These are phyloP conservation scores for Hortaea werneckii DNA, from an alignment of 2,329 filamentous ascomycete genomes.

Conservation along the genomic window DNA sequence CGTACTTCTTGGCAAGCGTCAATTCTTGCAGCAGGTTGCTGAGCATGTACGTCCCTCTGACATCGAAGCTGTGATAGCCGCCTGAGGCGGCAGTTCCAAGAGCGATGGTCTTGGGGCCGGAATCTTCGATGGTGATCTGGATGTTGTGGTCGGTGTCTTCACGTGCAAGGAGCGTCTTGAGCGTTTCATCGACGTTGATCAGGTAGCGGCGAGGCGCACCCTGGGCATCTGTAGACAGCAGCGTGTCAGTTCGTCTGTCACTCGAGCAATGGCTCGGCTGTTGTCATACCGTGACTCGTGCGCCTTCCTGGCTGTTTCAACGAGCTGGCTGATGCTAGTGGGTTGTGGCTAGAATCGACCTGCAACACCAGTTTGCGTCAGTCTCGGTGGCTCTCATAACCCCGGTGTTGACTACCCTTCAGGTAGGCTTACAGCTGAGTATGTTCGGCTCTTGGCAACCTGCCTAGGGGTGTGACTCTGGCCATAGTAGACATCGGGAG, in stretches of 20 bases:
- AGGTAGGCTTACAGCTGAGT: constrained; percentile 44
- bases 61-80: constrained; percentile 77
- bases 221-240: constrained; percentile 49
- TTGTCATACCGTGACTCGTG: constrained; percentile 22
- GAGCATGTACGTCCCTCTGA: constrained; percentile 93
- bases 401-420: constrained; percentile 5
- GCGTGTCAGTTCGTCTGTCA: neutral
- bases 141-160: constrained; percentile 92
- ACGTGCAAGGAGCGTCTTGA: constrained; percentile 66
- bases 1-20: constrained; percentile 81
- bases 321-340: constrained; percentile 6
- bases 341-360: constrained; percentile 13
- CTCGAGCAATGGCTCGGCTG: neutral
- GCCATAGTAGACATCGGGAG: constrained; percentile 52
- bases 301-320: constrained; percentile 16
- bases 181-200: constrained; percentile 74
- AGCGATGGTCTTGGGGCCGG: constrained; percentile 81
- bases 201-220: constrained; percentile 68
- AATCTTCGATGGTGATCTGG: constrained; percentile 96
- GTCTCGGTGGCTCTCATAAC: constrained; percentile 2
- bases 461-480: constrained; percentile 39
- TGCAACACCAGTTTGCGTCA: constrained; percentile 5
- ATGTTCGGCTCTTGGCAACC: constrained; percentile 40
- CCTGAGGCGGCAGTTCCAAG: constrained; percentile 78
- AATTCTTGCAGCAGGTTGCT: constrained; percentile 94